A percentile compares a stretch with the other conserved stretches of the same genome.
Evolutionary conservation across 768 basidiomycete species (phyloP).

Genomic region (Ephemerocybe angulata): DNA sequence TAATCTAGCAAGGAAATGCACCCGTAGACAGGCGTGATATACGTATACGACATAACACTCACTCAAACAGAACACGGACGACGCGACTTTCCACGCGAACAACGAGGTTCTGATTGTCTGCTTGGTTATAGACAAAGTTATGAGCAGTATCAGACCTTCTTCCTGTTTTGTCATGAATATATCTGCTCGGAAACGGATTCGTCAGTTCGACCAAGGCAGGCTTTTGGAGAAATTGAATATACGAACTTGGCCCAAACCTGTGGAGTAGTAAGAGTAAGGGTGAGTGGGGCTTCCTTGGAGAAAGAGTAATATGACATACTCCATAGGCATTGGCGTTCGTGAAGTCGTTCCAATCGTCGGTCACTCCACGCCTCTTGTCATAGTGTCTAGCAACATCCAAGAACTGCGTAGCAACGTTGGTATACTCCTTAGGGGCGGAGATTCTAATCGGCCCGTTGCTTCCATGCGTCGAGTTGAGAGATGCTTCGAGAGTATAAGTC

Average conservation of each 20-base stretch:
- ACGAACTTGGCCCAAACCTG: slow-evolving; percentile 56
- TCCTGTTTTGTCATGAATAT: slow-evolving; percentile 48
- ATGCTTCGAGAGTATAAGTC: slow-evolving; percentile 32
- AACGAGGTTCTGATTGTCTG: slow-evolving; percentile 38
- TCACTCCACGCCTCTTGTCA: slow-evolving; percentile 42
- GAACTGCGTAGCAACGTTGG: slow-evolving; percentile 44
- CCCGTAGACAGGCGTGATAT: no score
- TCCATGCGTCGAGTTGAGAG: slow-evolving; percentile 39
- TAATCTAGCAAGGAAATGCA: neutral
- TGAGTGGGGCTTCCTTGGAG: neutral
- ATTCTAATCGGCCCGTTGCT: slow-evolving; percentile 47
- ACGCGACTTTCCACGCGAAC: slow-evolving; percentile 41
- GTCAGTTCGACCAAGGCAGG: neutral
- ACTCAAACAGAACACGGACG: slow-evolving; percentile 49
- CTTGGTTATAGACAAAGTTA: slow-evolving; percentile 47
- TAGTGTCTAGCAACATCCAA: slow-evolving; percentile 42
- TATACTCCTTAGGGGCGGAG: slow-evolving; percentile 36
- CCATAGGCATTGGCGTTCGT: slow-evolving; percentile 39
- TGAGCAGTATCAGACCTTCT: slow-evolving; percentile 55
- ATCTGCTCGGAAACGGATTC: slow-evolving; percentile 33
- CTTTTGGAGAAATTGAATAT: neutral
- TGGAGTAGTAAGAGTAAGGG: no score
- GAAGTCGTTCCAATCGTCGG: slow-evolving; percentile 49
- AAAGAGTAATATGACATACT: slow-evolving; percentile 28
- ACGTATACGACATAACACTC: slow-evolving; percentile 13